Evolutionary conservation across 805 yeast genomes (phyloP).

Genomic region (Vanderwaltozyma polyspora): DNA sequence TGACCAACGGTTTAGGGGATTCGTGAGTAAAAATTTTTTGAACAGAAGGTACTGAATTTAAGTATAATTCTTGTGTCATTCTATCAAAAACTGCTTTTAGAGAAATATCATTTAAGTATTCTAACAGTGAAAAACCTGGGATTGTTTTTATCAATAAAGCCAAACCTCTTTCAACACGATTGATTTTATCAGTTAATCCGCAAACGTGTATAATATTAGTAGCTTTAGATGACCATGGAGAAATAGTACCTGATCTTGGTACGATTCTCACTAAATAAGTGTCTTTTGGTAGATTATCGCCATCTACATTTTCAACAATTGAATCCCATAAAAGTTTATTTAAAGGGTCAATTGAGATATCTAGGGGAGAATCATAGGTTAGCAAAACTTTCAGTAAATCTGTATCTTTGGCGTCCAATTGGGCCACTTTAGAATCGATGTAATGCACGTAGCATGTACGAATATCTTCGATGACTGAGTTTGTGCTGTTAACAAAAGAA

Average conservation of each 20-base stretch:
- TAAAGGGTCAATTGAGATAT: conserved; percentile 32
- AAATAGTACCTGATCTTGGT: conserved; percentile 92
- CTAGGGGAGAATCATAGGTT: conserved; percentile 62
- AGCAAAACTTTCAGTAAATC: conserved; percentile 50
- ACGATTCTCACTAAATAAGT: conserved; percentile 60
- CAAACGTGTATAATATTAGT: conserved; percentile 87
- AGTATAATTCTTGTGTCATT: conserved; percentile 76
- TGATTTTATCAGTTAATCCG: conserved; percentile 61
- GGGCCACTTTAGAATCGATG: conserved; percentile 40
- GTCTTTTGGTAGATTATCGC: conserved; percentile 28
- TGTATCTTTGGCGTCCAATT: conserved; percentile 29
- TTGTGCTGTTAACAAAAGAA: conserved; percentile 46
- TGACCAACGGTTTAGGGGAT: conserved; percentile 70
- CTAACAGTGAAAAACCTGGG: conserved; percentile 56
- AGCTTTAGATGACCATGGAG: conserved; percentile 99
- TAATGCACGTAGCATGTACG: conserved; percentile 75
- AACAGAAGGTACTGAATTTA: conserved; percentile 50
- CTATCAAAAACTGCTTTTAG: conserved; percentile 75
- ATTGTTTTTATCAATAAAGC: conserved; percentile 62
- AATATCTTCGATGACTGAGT: conserved; percentile 53
- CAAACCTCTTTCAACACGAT: conserved; percentile 85
- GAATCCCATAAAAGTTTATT: conserved; percentile 18
- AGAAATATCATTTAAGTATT: conserved; percentile 41
- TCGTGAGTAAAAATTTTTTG: conserved; percentile 70
- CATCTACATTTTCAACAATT: conserved; percentile 15